phyloP scores from a whole-genome alignment of 1,284 basidiomycete species.

The Phellopilus nigrolimitatus region DNA sequence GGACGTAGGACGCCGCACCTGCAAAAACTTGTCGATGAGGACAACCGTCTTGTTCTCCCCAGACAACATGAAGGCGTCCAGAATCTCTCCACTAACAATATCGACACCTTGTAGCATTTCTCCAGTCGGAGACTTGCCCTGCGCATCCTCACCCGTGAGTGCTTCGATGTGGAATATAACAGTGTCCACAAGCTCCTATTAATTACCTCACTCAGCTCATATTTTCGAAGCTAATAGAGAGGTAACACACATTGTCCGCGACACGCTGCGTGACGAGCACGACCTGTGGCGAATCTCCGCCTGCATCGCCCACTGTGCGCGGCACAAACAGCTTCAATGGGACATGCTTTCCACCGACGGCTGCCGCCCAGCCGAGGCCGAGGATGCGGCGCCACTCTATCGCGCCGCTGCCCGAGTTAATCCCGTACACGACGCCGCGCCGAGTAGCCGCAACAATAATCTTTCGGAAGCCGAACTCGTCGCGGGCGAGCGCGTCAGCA shows the following conservation, averaged over 20 bases:
- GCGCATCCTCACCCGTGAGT: conserved; percentile 62
- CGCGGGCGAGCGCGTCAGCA: conserved; percentile 45
- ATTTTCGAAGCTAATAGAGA: conserved; percentile 6
- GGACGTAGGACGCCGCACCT: conserved; percentile 35
- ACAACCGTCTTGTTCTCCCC: conserved; percentile 45
- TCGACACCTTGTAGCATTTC: conserved; percentile 52
- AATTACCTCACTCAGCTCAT: conserved; percentile 13
- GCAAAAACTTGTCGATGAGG: conserved; percentile 63
- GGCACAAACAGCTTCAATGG: conserved; percentile 56
- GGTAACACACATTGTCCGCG: conserved; percentile 51
- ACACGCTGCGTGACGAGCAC: conserved; percentile 56
- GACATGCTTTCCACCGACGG: conserved; percentile 48
- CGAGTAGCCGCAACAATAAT: conserved; percentile 71
- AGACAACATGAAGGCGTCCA: conserved; percentile 54
- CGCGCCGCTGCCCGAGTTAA: conserved; percentile 75
- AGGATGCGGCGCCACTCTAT: conserved; percentile 74
- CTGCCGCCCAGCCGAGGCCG: conserved; percentile 57
- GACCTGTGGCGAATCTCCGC: conserved; percentile 48
- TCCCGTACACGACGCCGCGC: conserved; percentile 75
- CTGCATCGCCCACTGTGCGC: conserved; percentile 46
- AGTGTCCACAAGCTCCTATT: conserved; percentile 57
- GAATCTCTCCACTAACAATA: conserved; percentile 50
- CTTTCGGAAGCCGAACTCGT: conserved; percentile 87
- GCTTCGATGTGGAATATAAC: conserved; percentile 78
- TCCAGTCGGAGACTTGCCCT: conserved; percentile 25